Base-by-base conservation (phyloP, 331 rosid genomes). In the Phaseolus coccineus region DNA sequence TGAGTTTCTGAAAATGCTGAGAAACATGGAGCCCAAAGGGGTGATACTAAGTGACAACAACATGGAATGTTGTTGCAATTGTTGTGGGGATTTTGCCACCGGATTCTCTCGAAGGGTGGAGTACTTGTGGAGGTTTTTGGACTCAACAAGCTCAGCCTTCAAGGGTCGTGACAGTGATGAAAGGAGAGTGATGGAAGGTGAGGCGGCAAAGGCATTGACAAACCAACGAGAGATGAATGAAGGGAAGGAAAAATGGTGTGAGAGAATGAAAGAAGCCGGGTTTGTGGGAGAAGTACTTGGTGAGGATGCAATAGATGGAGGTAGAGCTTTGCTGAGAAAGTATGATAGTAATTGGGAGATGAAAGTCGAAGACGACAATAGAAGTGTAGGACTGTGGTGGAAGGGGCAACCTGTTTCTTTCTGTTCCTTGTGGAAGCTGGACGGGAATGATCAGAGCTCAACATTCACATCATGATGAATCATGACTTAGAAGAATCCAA, bases 141-240 rank as follows among this genome's bases (percentile, higher is more conserved):
- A 94, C 59, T 92, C 98, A 9, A 94, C 91, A 0, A 92, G 97
- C 85, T 50, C 82, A 0, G 96, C 97, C 0, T 94, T 92, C 88
- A 92, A 92, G 81, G 91, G 94, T 0, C 81, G 92, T 1, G 98
- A 92, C 80, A 89, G 91, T 11, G 91, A 89, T 1, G 97, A 92
- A 59, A 88, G 98, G 83, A 88, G 88, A 24, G 62, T 94, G 89
- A 92, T 94, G 96, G 98, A 94, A 82, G 97, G 94, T 3, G 97
- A 94, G 84, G 97, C 97, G 0, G 95, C 98, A 3, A 92, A 85
- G 76, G 95, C 86, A 7, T 53, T 94, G 91, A 87, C 83, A 5
- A 88, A 85, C 79, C 67, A 56, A 33, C 68, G 90, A 0, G 96
- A 88, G 87, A 92, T 89, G 97, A 91, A 92, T 62, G 97, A 91